These are phyloP conservation scores for Dipodascopsis uninucleata DNA, from an alignment of 805 yeast genomes.

Conservation along the genomic window DNA sequence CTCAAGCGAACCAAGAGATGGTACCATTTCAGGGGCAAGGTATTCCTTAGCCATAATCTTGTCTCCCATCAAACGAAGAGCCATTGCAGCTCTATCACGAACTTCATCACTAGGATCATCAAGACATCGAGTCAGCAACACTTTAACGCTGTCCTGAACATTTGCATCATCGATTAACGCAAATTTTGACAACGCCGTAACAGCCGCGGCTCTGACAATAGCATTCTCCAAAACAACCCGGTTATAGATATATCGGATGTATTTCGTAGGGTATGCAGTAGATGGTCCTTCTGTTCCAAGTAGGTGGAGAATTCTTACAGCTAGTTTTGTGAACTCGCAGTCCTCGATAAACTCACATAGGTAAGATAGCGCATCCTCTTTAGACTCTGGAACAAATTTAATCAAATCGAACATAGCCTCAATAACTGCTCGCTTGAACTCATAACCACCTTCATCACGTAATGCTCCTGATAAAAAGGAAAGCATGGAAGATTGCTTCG, in stretches of 20 bases:
- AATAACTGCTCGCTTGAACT: conserved; percentile 79
- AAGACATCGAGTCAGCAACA: conserved; percentile 75
- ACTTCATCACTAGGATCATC: conserved; percentile 94
- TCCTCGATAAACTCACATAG: conserved; percentile 97
- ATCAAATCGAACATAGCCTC: conserved; percentile 92
- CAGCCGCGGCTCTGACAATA: conserved; percentile 92
- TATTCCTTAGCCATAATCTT: conserved; percentile 43
- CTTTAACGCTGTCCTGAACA: conserved; percentile 64
- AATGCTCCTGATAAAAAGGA: conserved; percentile 76
- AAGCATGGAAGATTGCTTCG: conserved; percentile 78
- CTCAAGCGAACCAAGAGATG: conserved; percentile 76
- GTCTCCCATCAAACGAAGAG: conserved; percentile 55
- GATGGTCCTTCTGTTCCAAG: conserved; percentile 93
- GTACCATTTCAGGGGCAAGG: conserved; percentile 63
- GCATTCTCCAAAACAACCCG: conserved; percentile 95
- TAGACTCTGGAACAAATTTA: conserved; percentile 76
- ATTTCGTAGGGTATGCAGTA: conserved; percentile 78
- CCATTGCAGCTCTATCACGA: conserved; percentile 91
- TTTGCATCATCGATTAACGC: conserved; percentile 70
- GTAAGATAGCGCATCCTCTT: conserved; percentile 77
- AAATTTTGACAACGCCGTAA: conserved; percentile 85
- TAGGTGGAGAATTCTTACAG: conserved; percentile 87
- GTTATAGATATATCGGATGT: conserved; percentile 94
- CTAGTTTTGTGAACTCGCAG: conserved; percentile 91
- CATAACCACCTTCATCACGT: conserved; percentile 86